Evolutionary conservation across 371 early-diverging fungal species (phyloP).

Genomic region (Lichtheimia corymbifera): DNA sequence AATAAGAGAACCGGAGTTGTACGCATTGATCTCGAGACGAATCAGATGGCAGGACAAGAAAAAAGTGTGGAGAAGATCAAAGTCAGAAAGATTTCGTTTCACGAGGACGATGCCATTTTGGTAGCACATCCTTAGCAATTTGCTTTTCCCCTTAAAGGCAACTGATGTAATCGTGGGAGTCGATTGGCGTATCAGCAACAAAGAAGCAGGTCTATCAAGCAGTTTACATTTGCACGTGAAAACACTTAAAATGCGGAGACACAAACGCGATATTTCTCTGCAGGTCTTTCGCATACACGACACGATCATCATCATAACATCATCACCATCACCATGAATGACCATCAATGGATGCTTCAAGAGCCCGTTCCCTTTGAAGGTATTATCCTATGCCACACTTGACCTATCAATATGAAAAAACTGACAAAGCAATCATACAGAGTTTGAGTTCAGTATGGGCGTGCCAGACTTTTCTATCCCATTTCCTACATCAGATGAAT

Average conservation of each 20-base stretch:
- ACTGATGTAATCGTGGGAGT: conserved; percentile 8
- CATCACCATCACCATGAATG: conserved; percentile 8
- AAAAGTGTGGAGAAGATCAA: conserved; percentile 1
- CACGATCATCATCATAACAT: conserved; percentile 10
- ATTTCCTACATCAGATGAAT: conserved; percentile 20
- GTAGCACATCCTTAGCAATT: conserved; percentile 6
- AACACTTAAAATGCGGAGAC: not conserved
- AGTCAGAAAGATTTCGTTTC: conserved; percentile 2
- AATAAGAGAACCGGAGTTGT: no score
- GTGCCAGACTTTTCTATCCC: conserved; percentile 50
- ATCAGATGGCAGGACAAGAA: not conserved
- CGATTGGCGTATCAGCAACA: conserved; percentile 4
- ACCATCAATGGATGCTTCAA: conserved; percentile 23
- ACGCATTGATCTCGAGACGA: conserved; percentile 1
- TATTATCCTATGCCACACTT: conserved; percentile 6
- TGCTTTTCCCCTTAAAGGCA: conserved; percentile 8
- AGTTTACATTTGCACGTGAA: conserved; percentile 1
- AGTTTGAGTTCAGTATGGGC: conserved; percentile 49
- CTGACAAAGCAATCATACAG: conserved; percentile 13
- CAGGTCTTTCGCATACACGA: conserved; percentile 9
- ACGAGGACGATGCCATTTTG: conserved; percentile 13
- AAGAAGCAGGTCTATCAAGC: not conserved
- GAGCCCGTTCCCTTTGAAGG: conserved; percentile 55
- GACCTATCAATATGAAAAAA: not conserved
- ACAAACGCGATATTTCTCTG: not conserved